phyloP scores from a whole-genome alignment of 1,284 basidiomycete species.

The Heliocybe sulcata region DNA sequence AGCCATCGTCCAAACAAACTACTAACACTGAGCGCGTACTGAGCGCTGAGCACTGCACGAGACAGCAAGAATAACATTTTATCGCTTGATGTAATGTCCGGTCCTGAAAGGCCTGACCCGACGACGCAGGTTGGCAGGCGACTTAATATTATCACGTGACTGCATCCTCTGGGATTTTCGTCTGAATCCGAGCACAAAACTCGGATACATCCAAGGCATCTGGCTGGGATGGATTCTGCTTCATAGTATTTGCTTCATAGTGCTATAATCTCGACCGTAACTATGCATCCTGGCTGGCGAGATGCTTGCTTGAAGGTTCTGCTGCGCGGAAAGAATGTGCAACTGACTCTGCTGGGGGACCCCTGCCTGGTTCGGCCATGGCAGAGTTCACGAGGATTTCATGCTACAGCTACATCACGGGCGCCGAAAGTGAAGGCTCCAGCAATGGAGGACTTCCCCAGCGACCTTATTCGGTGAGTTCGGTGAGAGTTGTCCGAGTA shows the following conservation, averaged over 20 bases:
- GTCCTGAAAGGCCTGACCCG: too few relatives aligned
- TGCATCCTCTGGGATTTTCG: too few relatives aligned
- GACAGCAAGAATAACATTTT: too few relatives aligned
- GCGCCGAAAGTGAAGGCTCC: not conserved
- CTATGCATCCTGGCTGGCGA: not conserved
- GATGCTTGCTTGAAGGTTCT: not conserved
- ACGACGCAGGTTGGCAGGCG: too few relatives aligned
- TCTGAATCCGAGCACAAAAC: too few relatives aligned
- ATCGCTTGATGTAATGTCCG: too few relatives aligned
- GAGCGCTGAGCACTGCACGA: too few relatives aligned
- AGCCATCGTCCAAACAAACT: too few relatives aligned
- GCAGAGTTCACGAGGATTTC: not conserved
- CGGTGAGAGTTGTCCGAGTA: not conserved
- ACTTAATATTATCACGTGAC: too few relatives aligned
- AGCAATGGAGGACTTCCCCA: slow-evolving; percentile 63
- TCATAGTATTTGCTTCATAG: not conserved
- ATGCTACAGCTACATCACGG: not conserved
- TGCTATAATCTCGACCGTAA: not conserved
- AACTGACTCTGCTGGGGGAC: not conserved
- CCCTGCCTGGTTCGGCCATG: not conserved
- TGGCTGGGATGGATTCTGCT: not conserved
- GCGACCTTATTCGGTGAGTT: slow-evolving; percentile 68
- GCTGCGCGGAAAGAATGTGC: not conserved
- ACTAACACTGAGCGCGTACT: too few relatives aligned
- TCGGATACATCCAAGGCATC: too few relatives aligned